Conservation (phyloP, 116 monocot species). For the Trichopus zeylanicus region DNA sequence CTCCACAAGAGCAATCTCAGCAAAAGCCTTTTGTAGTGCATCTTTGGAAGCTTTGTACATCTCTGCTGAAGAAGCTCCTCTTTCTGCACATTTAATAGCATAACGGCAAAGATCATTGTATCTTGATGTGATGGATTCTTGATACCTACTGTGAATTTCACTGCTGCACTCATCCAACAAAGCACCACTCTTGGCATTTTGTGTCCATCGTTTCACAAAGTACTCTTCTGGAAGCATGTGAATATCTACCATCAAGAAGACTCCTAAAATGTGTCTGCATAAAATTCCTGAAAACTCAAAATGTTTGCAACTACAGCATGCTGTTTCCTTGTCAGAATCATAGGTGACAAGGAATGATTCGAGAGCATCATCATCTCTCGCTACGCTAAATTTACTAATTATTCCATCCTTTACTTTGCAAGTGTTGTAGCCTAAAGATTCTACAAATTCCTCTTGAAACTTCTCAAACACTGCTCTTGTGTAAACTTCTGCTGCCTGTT, state of each 20-base stretch:
- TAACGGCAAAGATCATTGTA: conserved; percentile 74
- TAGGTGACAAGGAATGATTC: conserved; percentile 70
- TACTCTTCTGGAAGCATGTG: conserved; percentile 63
- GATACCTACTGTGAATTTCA: conserved; percentile 23
- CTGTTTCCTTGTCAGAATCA: conserved; percentile 48
- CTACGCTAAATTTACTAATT: conserved; percentile 55
- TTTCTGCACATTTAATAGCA: conserved; percentile 79
- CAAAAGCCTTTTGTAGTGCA: conserved; percentile 59
- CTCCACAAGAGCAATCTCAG: conserved; percentile 61
- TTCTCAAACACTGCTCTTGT: conserved; percentile 61
- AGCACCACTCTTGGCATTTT: conserved; percentile 55
- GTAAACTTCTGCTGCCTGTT: conserved; percentile 70
- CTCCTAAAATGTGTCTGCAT: conserved; percentile 80
- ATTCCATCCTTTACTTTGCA: conserved; percentile 62
- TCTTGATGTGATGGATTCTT: conserved; percentile 42
- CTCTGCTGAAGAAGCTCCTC: conserved; percentile 50
- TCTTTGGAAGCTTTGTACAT: conserved; percentile 74
- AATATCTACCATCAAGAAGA: conserved; percentile 80
- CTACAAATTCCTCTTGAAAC: conserved; percentile 92
- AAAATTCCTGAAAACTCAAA: conserved; percentile 89
- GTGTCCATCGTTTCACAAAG: conserved; percentile 80
- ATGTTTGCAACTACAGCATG: conserved; percentile 73
- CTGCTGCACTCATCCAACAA: conserved; percentile 23
- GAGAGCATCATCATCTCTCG: conserved; percentile 66
- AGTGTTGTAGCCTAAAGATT: conserved; percentile 72